Conservation (phyloP, 129 eudicot genomes). For the Lonicera japonica region DNA sequence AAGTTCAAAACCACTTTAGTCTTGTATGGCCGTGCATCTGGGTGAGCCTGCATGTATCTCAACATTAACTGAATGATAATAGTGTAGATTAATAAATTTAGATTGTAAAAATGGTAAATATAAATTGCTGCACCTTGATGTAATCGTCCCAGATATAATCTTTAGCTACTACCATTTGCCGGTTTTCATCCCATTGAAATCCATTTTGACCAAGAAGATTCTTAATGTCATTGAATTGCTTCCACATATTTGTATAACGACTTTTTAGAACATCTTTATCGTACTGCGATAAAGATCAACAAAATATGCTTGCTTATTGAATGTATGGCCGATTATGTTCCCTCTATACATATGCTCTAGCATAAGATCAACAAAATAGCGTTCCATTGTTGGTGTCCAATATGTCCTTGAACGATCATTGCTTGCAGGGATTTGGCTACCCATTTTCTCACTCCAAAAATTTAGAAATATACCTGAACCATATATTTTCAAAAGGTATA, state of each 20-base stretch:
- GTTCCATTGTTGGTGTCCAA: conserved; percentile 63
- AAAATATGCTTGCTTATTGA: conserved; percentile 64
- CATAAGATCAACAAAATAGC: conserved; percentile 52
- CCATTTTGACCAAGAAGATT: conserved; percentile 43
- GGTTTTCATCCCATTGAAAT: conserved; percentile 52
- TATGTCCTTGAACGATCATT: conserved; percentile 49
- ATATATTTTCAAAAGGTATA: not conserved
- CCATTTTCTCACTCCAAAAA: conserved; percentile 17
- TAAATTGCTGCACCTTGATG: conserved; percentile 34
- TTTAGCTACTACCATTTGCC: conserved; percentile 50
- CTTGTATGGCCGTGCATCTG: conserved; percentile 48
- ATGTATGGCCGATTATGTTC: conserved; percentile 53
- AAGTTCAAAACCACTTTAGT: conserved; percentile 43
- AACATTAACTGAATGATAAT: not conserved
- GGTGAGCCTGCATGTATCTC: conserved; percentile 33
- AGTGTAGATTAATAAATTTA: not conserved
- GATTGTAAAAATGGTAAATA: not conserved
- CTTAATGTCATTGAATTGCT: conserved; percentile 45
- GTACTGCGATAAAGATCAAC: conserved; percentile 43
- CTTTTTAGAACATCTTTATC: conserved; percentile 60
- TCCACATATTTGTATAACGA: conserved; percentile 58
- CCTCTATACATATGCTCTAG: conserved; percentile 62
- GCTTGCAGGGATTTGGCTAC: conserved; percentile 33
- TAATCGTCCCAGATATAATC: conserved; percentile 50
- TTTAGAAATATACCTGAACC: conserved; percentile 9